Evolutionary conservation across 2,329 filamentous ascomycete species (phyloP).

Genomic region (Talaromyces albobiverticillius): DNA sequence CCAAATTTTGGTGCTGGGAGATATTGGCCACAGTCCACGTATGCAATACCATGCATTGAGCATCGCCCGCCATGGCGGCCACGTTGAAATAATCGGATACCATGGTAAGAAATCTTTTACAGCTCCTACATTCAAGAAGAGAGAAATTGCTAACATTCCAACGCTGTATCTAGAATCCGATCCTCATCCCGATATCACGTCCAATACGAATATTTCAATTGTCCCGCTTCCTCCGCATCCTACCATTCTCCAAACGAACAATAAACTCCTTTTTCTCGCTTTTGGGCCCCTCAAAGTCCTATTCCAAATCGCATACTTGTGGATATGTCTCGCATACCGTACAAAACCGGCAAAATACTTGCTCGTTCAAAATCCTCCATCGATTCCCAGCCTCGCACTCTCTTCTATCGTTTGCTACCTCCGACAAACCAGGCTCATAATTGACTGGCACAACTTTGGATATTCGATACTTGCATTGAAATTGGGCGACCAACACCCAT

Average conservation of each 20-base stretch:
- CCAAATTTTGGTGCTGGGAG: conserved; percentile 87
- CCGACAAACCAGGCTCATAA: conserved; percentile 76
- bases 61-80: conserved; percentile 75
- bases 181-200: conserved; percentile 71
- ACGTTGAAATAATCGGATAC: conserved; percentile 85
- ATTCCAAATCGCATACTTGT: conserved; percentile 73
- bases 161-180: conserved; percentile 65
- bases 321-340: conserved; percentile 68
- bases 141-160: not conserved
- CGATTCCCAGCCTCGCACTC: conserved; percentile 83
- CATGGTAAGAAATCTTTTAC: conserved; percentile 55
- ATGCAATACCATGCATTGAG: conserved; percentile 99
- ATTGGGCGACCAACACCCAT: conserved; percentile 61
- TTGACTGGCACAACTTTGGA: conserved; percentile 99
- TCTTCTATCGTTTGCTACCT: conserved; percentile 70
- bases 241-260: conserved; percentile 61
- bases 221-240: conserved; percentile 69
- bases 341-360: conserved; percentile 78
- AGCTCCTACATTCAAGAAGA: not conserved
- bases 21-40: conserved; percentile 90
- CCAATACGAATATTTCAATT: conserved; percentile 67
- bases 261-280: conserved; percentile 71
- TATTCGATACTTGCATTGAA: conserved; percentile 82
- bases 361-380: conserved; percentile 91
- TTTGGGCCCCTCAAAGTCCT: conserved; percentile 80